Evolutionary conservation across 164 flowering plant species (phyloP), one percentile per base, ranked within the genome.

Genomic region (Tetrastigma voinierianum): DNA sequence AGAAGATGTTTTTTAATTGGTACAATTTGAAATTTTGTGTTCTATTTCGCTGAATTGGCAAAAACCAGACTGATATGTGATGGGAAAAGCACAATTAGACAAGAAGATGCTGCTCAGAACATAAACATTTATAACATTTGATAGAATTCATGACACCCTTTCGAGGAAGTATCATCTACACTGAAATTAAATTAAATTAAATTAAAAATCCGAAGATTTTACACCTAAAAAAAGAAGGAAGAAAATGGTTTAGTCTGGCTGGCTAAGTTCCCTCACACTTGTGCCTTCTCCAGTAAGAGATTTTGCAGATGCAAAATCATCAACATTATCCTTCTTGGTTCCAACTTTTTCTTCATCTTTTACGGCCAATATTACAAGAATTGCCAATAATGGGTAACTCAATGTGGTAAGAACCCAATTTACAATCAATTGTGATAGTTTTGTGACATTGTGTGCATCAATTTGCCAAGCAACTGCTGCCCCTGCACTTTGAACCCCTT

Each of bases 391-490:
- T 13, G 98, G 98, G 69, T 86, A 91, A 61, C 97, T 88, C 16
- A 90, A 20, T 3, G 96, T 81, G 17, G 87, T 87, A 10, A 90
- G 83, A 1, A 73, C 70, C 98, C 96, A 94, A 67, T 94, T 94
- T 19, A 82, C 73, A 49, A 87, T 70, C 66, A 94, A 66, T 72
- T 91, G 87, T 12, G 73, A 59, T 46, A 87, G 40, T 48, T 76
- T 75, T 11, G 96, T 72, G 24, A 83, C 84, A 8, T 83, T 78
- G 63, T 76, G 84, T 43, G 76, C 57, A 59, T 90, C 98, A 4
- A 90, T 69, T 79, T 91, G 98, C 97, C 96, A 91, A n/a, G 98
- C 93, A 47, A 88, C 95, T 10, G 97, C 98, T 3, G 80, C 96
- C 44, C 98, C 97, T 48, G 97, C 98, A 68, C 97, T 94, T 75